A percentile compares a stretch with the other conserved stretches of the same genome.
Evolutionary conservation across 1,284 basidiomycete genomes (phyloP).

Genomic region (Sanghuangporus sanghuang): DNA sequence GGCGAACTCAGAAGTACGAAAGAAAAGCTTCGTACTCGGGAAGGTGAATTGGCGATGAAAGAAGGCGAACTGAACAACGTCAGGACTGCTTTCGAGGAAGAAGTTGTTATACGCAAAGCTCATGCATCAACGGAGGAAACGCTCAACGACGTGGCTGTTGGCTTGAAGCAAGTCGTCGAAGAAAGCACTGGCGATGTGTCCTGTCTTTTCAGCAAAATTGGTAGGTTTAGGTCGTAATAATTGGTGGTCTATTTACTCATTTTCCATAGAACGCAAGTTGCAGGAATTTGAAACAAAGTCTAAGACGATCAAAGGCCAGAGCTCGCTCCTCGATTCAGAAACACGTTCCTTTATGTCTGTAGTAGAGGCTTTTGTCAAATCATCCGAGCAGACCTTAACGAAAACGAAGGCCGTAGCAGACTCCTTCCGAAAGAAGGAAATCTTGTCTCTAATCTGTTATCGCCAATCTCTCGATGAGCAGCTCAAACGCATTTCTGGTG

Average conservation of each 20-base stretch:
- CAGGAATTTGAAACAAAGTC: constrained; percentile 62
- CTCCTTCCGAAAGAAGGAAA: constrained; percentile 51
- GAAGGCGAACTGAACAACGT: constrained; percentile 51
- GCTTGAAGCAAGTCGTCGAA: constrained; percentile 60
- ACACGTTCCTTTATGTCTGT: constrained; percentile 49
- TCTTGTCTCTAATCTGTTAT: constrained; percentile 37
- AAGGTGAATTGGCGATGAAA: constrained; percentile 47
- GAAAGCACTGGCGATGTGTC: constrained; percentile 71
- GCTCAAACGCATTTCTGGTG: constrained; percentile 50
- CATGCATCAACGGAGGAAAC: constrained; percentile 71
- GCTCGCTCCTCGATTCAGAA: constrained; percentile 49
- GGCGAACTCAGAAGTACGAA: constrained; percentile 68
- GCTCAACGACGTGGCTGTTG: constrained; percentile 67
- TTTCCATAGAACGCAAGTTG: constrained; percentile 68
- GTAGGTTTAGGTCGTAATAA: constrained; percentile 36
- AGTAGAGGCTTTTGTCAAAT: constrained; percentile 59
- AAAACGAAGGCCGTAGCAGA: constrained; percentile 55
- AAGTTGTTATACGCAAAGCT: constrained; percentile 69
- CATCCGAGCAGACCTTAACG: constrained; percentile 46
- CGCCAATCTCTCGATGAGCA: constrained; percentile 58
- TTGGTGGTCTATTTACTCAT: constrained; percentile 15
- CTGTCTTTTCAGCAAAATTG: constrained; percentile 79
- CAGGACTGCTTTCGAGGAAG: constrained; percentile 66
- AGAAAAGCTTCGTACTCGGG: constrained; percentile 50
- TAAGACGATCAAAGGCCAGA: constrained; percentile 57